Conservation (phyloP, 345 rosid species). For the Populus pruinosa region DNA sequence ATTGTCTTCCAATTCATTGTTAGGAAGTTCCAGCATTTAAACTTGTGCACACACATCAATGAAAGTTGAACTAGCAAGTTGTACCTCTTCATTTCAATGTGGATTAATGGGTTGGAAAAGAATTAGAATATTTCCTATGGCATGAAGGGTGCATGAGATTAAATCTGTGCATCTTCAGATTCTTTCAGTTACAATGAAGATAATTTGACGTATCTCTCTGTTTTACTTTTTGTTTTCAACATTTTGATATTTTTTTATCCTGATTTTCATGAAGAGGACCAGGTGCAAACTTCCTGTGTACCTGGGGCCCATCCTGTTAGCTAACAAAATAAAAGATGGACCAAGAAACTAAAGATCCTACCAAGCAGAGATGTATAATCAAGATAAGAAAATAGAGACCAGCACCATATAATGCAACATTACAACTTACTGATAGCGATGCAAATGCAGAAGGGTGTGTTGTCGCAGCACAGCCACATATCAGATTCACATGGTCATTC, state of each 20-base stretch:
- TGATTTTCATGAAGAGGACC: neutral
- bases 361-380: neutral
- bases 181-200: neutral
- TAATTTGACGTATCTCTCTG: neutral
- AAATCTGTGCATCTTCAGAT: neutral
- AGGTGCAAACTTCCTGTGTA: neutral
- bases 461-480: slow-evolving; percentile 62
- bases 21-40: neutral
- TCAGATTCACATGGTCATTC: slow-evolving; percentile 69
- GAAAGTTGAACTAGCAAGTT: neutral
- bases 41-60: neutral
- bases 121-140: neutral
- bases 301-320: neutral
- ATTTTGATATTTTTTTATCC: neutral
- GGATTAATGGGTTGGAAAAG: neutral
- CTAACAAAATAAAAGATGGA: neutral
- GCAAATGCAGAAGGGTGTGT: slow-evolving; percentile 77
- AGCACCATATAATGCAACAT: neutral
- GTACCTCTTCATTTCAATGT: neutral
- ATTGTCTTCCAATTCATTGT: neutral
- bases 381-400: neutral
- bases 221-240: neutral
- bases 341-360: neutral
- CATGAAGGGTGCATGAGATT: neutral
- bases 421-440: slow-evolving; percentile 65